Evolutionary conservation across 2,329 filamentous ascomycete species (phyloP).

Genomic region (Colletotrichum sp.): DNA sequence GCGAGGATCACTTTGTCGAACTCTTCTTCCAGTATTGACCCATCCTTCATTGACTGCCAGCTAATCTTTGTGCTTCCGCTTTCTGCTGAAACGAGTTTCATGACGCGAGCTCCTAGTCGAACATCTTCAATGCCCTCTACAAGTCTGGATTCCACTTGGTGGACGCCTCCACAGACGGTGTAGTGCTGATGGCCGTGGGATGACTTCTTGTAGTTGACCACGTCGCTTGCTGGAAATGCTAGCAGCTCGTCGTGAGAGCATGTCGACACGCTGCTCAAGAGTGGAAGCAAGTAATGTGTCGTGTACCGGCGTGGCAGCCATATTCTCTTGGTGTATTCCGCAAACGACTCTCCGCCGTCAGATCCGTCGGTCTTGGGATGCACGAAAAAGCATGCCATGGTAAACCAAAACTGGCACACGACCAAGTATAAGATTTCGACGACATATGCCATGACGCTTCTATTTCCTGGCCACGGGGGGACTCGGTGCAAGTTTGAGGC

Average conservation of each 20-base stretch:
- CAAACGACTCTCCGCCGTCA: conserved; percentile 45
- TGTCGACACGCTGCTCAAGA: conserved; percentile 59
- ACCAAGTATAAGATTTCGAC: conserved; percentile 48
- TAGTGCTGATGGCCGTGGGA: conserved; percentile 52
- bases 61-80: conserved; percentile 27
- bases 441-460: conserved; percentile 38
- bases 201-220: conserved; percentile 50
- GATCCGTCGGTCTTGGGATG: conserved; percentile 29
- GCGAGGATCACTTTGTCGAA: conserved; percentile 61
- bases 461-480: conserved; percentile 44
- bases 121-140: conserved; percentile 43
- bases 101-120: conserved; percentile 44
- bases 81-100: conserved; percentile 32
- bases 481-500: conserved; percentile 58
- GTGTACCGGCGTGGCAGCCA: conserved; percentile 51
- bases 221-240: conserved; percentile 56
- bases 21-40: conserved; percentile 28
- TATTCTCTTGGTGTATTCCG: conserved; percentile 55
- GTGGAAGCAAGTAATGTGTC: conserved; percentile 55
- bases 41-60: conserved; percentile 31
- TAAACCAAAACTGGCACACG: conserved; percentile 59
- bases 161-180: conserved; percentile 53
- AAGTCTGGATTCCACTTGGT: conserved; percentile 53
- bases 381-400: conserved; percentile 54
- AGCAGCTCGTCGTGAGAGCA: conserved; percentile 57